Percentiles rank a stretch among this genome's conserved stretches.
Evolutionary conservation across 140 eudicot genomes (phyloP).

Genomic region (Senecio squalidus): DNA sequence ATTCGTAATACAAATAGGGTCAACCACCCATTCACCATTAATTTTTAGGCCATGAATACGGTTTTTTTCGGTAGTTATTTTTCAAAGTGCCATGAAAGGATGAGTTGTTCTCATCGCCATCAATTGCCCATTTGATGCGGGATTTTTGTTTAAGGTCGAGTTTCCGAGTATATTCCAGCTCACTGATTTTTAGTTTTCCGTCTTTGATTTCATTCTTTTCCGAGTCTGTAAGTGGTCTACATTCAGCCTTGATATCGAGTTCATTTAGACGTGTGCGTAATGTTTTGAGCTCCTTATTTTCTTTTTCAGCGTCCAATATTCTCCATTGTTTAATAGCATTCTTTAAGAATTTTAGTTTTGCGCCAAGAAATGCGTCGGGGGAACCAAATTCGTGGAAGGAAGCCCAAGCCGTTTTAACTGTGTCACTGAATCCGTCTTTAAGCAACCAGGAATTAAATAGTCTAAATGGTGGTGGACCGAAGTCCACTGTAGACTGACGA

Average conservation of each 20-base stretch:
- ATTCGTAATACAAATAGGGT: not conserved
- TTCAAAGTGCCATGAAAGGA: not conserved
- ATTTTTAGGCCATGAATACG: no score
- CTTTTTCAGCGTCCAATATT: not conserved
- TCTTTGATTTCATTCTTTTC: no score
- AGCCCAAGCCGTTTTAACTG: not conserved
- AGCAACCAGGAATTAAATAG: no score
- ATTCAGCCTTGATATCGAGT: not conserved
- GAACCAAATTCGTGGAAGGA: not conserved
- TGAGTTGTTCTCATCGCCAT: not conserved
- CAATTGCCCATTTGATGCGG: not conserved
- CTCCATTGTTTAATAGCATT: not conserved
- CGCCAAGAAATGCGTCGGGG: not conserved
- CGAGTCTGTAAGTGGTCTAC: no score
- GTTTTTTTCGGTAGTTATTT: not conserved
- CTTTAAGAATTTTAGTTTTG: not conserved
- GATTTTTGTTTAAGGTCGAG: not conserved
- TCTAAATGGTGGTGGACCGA: conserved; percentile 30
- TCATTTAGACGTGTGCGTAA: not conserved
- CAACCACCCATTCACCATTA: not conserved
- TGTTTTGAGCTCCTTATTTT: not conserved
- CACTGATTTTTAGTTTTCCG: not conserved
- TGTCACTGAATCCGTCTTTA: not conserved
- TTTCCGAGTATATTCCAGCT: not conserved
- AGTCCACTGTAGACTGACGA: not conserved